phyloP scores from a whole-genome alignment of 768 basidiomycete genomes.

The Suillus tomentosus region DNA sequence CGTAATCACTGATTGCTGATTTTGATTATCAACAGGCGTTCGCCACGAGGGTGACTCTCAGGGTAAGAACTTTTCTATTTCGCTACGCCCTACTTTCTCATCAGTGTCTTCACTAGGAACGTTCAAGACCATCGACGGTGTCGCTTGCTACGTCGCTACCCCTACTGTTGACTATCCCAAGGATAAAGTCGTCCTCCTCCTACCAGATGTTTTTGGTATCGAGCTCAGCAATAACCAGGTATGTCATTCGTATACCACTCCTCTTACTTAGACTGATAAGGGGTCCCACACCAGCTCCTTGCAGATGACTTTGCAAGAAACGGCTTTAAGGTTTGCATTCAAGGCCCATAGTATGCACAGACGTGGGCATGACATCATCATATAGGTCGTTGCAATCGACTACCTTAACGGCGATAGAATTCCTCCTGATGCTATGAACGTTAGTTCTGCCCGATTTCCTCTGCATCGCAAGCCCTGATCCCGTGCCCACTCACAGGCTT shows the following conservation, averaged over 20 bases:
- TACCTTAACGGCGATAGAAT: conserved; percentile 38
- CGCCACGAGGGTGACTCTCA: conserved; percentile 50
- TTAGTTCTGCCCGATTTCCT: background rate
- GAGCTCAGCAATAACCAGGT: conserved; percentile 49
- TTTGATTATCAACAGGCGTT: conserved; percentile 38
- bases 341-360: no score
- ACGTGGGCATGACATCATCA: background rate
- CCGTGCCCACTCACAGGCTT: conserved; percentile 14
- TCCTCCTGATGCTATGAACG: conserved; percentile 24
- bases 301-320: conserved; percentile 41
- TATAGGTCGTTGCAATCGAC: conserved; percentile 36
- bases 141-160: conserved; percentile 54
- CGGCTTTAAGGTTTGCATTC: conserved; percentile 35
- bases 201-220: conserved; percentile 55
- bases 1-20: background rate
- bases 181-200: conserved; percentile 56
- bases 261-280: background rate
- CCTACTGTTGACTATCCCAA: conserved; percentile 52
- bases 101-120: conserved; percentile 40
- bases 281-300: conserved; percentile 25
- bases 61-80: conserved; percentile 33
- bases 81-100: background rate
- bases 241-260: conserved; percentile 9
- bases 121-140: conserved; percentile 47
- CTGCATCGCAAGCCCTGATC: background rate